Conservation (phyloP, 2,329 filamentous ascomycete genomes). For the Dactylellina cionopaga region DNA sequence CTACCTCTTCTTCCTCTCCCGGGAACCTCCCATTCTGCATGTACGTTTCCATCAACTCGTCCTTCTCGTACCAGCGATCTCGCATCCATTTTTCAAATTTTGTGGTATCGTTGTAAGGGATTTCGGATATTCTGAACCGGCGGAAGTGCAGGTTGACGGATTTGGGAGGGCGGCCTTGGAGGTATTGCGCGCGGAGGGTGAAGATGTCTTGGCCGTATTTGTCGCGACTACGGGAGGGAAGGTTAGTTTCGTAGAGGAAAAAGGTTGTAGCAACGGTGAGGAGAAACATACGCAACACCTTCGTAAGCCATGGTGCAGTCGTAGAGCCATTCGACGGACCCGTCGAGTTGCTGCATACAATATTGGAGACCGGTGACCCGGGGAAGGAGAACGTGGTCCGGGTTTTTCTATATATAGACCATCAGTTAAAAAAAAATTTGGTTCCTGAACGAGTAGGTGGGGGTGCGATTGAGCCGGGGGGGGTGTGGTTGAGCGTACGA, state of each 20-base stretch:
- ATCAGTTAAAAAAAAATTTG: not conserved
- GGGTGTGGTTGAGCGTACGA: conserved; percentile 58
- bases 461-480: not conserved
- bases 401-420: conserved; percentile 65
- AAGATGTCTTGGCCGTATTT: conserved; percentile 92
- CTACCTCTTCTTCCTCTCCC: conserved; percentile 65
- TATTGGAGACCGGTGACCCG: conserved; percentile 83
- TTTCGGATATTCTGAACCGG: conserved; percentile 79
- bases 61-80: conserved; percentile 91
- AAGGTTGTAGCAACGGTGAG: not conserved
- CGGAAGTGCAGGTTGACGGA: conserved; percentile 98
- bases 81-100: conserved; percentile 86
- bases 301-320: conserved; percentile 97
- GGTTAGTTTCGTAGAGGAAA: conserved; percentile 3
- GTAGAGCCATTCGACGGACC: conserved; percentile 79
- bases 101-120: conserved; percentile 78
- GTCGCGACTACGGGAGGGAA: conserved; percentile 68
- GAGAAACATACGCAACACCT: conserved; percentile 79
- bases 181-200: conserved; percentile 84
- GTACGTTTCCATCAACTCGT: conserved; percentile 85
- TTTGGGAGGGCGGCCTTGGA: conserved; percentile 87
- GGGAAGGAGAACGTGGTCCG: conserved; percentile 78
- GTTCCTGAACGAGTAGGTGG: not conserved
- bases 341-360: conserved; percentile 78
- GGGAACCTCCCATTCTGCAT: conserved; percentile 82